phyloP scores from a whole-genome alignment of 768 basidiomycete species.

The Dacryopinax primogenitus region DNA sequence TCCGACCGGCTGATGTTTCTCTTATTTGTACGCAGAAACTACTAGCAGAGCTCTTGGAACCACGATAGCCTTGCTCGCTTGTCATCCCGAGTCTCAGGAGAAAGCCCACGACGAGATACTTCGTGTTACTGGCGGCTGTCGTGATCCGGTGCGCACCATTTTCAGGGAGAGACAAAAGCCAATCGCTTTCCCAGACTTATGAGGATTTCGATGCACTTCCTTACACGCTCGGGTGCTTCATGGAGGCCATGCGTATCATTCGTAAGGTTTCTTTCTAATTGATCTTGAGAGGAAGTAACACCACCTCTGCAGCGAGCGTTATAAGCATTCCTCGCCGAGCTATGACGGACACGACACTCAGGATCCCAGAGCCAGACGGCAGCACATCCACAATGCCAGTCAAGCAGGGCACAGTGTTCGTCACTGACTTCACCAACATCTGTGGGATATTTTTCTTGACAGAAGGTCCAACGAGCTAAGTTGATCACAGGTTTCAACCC shows the following conservation, averaged over 20 bases:
- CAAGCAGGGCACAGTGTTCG: neutral
- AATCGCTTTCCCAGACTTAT: constrained; percentile 11
- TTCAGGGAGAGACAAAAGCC: neutral
- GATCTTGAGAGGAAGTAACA: too few relatives aligned
- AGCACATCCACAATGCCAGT: constrained; percentile 9
- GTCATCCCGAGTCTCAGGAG: constrained; percentile 25
- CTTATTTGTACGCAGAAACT: constrained; percentile 22
- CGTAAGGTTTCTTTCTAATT: constrained; percentile 21
- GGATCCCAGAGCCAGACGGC: constrained; percentile 16
- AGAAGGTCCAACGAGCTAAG: constrained; percentile 11
- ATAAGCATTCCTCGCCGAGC: constrained; percentile 24
- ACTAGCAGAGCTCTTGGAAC: constrained; percentile 27
- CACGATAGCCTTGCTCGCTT: constrained; percentile 25
- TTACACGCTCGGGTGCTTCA: constrained; percentile 23
- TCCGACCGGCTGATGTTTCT: too few relatives aligned
- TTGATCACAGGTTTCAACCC: constrained; percentile 36
- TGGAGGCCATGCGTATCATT: constrained; percentile 28
- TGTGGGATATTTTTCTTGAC: constrained; percentile 15
- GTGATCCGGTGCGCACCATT: constrained; percentile 18
- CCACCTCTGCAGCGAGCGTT: neutral
- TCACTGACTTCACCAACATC: neutral
- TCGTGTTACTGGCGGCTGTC: constrained; percentile 19
- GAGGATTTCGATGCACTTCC: constrained; percentile 25
- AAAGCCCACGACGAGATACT: constrained; percentile 26
- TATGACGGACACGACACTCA: constrained; percentile 22